Evolutionary conservation across 1,139 yeast species (phyloP), one percentile per base, ranked within the genome.

Genomic region (Groenewaldozyma auringiensis): DNA sequence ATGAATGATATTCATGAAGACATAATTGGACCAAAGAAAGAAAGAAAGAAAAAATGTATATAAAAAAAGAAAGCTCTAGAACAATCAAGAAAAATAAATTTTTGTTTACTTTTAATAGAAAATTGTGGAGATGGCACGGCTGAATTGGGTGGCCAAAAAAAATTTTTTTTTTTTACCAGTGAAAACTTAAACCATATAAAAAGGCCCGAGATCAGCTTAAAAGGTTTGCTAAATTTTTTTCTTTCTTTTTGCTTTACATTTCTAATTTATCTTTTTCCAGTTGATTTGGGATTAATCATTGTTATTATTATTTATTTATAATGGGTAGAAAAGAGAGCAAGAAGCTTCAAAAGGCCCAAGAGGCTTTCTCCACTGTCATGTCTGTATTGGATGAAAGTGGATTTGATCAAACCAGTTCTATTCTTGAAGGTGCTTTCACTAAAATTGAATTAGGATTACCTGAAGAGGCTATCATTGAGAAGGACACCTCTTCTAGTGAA

Each of bases 401-500:
- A 20, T 35, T 9, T 35, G 38, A 35, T 11, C n/a, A 14, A 8
- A 20, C 38, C 25, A 11, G 21, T 14, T 4, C 38, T 4, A 18
- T 35, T 35, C 38, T 35, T 6, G 38, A 16, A 9, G 16, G 21
- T 9, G 38, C 38, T 35, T 13, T 35, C 13, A 17, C 38, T n/a
- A 16, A 20, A 8, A 35, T 35, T 18, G 22, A 35, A n/a, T 21
- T 14, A 13, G 38, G 38, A 4, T 20, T 35, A 6, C 38, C 38
- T 8, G 38, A 35, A 18, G 53, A 50, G 36, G 55, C 61, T 6
- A 47, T 47, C 54, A 60, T 2, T 47, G 47, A 21, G 46, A 42
- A 8, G 27, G 60, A 54, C 17, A 49, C 50, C 21, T 39, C 50
- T 59, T 6, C 21, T 35, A 40, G 47, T 14, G 50, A 44, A 18